A percentile compares a stretch with the other conserved stretches of the same genome.
These are phyloP conservation scores for Fusarium sp. DNA, from an alignment of 2,329 filamentous ascomycete species.

Conservation along the genomic window DNA sequence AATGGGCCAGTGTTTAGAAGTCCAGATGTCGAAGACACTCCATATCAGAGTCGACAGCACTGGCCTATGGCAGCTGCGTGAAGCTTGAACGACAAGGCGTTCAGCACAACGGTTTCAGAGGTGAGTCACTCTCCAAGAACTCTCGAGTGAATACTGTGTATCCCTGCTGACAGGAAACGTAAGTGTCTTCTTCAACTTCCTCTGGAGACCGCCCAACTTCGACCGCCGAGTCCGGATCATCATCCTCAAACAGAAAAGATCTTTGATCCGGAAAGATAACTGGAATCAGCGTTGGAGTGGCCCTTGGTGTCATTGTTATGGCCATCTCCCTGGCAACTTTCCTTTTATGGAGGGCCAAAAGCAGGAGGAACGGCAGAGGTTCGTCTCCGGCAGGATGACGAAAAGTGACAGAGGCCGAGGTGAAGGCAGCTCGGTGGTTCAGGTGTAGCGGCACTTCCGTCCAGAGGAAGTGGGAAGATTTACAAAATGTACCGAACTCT, in stretches of 20 bases:
- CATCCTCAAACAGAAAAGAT: not conserved
- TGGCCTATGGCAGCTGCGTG: constrained; percentile 46
- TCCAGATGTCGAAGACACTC: constrained; percentile 20
- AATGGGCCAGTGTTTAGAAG: constrained; percentile 45
- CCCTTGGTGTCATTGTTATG: not conserved
- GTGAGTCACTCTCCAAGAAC: not conserved
- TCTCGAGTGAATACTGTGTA: not conserved
- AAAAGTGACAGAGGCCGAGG: not conserved
- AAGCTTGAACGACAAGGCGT: constrained; percentile 43
- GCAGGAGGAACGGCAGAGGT: not conserved
- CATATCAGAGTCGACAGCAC: constrained; percentile 42
- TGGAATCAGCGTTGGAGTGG: not conserved
- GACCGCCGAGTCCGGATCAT: not conserved
- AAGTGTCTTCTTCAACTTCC: not conserved
- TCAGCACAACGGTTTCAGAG: constrained; percentile 38
- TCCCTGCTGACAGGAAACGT: not conserved
- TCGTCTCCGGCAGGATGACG: rapidly evolving
- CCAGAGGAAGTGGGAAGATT: not conserved
- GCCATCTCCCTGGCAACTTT: not conserved
- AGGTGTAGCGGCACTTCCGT: not conserved
- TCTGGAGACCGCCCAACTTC: not conserved
- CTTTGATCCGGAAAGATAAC: not conserved
- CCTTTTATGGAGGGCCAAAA: not conserved
- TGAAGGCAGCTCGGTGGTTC: not conserved
- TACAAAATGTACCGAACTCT: not conserved